Conservation (phyloP, 2,329 filamentous ascomycete genomes). For the Penicillium sclerotigenum region DNA sequence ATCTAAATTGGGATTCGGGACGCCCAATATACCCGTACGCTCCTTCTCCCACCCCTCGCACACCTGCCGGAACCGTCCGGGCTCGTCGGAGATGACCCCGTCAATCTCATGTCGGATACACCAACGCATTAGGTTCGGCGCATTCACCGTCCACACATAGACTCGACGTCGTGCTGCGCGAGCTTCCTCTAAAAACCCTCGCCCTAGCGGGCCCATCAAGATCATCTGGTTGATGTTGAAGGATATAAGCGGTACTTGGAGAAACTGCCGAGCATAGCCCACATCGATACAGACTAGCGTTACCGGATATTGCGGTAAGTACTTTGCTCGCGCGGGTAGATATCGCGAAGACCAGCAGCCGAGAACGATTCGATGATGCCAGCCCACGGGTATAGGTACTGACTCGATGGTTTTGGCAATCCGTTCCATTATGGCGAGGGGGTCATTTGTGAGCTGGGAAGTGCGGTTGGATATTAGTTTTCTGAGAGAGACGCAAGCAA, state of each 20-base stretch:
- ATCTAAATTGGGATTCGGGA: slow-evolving; percentile 3
- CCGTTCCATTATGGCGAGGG: slow-evolving; percentile 66
- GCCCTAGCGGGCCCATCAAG: slow-evolving; percentile 66
- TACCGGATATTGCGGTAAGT: slow-evolving; percentile 45
- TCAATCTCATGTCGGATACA: slow-evolving; percentile 64
- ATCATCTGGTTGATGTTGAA: slow-evolving; percentile 74
- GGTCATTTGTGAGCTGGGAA: slow-evolving; percentile 38
- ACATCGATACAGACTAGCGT: slow-evolving; percentile 44
- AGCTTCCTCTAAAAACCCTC: slow-evolving; percentile 62
- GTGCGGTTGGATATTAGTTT: neutral
- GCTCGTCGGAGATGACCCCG: slow-evolving; percentile 84
- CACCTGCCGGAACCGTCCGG: slow-evolving; percentile 33
- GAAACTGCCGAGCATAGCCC: slow-evolving; percentile 66
- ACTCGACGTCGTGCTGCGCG: slow-evolving; percentile 58
- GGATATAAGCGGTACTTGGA: slow-evolving; percentile 60
- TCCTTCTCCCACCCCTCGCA: slow-evolving; percentile 18
- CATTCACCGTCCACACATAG: slow-evolving; percentile 85
- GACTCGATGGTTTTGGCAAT: slow-evolving; percentile 63
- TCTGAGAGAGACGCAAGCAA: neutral
- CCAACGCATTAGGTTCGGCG: slow-evolving; percentile 76
- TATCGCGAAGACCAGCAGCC: slow-evolving; percentile 79
- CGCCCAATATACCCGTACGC: neutral
- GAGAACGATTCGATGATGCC: slow-evolving; percentile 71
- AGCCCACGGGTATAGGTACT: slow-evolving; percentile 53
- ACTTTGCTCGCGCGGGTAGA: slow-evolving; percentile 59